Percentiles rank a stretch among this genome's conserved stretches.
These are phyloP conservation scores for Monilinia vaccinii-corymbosi DNA, from an alignment of 2,329 filamentous ascomycete species.

Conservation along the genomic window DNA sequence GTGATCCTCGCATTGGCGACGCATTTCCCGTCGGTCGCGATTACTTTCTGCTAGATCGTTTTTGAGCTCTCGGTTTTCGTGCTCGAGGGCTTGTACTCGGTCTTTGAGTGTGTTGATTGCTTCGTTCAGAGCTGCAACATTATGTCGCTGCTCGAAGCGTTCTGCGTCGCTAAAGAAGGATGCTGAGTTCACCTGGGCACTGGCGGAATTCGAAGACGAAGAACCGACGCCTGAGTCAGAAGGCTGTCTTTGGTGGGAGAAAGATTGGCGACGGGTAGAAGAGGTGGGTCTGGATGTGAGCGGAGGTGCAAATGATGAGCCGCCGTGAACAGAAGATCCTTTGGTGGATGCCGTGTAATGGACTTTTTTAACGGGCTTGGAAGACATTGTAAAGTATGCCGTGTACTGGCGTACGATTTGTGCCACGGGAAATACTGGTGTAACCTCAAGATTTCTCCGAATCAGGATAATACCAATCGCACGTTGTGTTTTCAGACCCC, in stretches of 20 bases:
- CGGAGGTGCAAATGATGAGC: background rate
- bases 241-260: background rate
- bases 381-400: background rate
- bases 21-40: slow-evolving; percentile 3
- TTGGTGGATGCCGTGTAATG: slow-evolving; percentile 7
- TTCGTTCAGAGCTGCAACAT: background rate
- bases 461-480: background rate
- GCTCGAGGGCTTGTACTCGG: background rate
- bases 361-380: slow-evolving; percentile 3
- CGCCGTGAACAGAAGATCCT: background rate
- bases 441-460: background rate
- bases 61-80: slow-evolving; percentile 3
- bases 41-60: slow-evolving; percentile 3
- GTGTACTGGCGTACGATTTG: background rate
- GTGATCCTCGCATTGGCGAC: slow-evolving; percentile 1
- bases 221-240: slow-evolving; percentile 3
- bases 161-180: background rate
- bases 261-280: background rate
- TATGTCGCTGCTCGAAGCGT: background rate
- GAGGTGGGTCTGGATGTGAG: background rate
- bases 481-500: background rate
- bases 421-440: background rate
- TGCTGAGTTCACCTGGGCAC: background rate
- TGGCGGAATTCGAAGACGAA: background rate
- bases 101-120: slow-evolving; percentile 1